phyloP scores from a whole-genome alignment of 805 yeast genomes.

The Candida khao-thaluensis region DNA sequence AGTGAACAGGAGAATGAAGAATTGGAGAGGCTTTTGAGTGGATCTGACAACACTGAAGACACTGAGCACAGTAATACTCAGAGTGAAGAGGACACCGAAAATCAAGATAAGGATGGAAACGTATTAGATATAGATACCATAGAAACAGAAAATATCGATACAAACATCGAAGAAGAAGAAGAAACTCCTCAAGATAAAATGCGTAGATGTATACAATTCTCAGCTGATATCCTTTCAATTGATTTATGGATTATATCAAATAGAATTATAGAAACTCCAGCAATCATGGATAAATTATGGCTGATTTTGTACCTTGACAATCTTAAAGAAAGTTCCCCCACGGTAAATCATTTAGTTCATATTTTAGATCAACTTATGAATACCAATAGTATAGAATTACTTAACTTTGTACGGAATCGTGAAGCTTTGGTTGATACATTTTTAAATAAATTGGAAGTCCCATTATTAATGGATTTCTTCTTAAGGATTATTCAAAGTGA shows the following conservation, averaged over 20 bases:
- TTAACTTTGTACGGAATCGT: slow-evolving; percentile 66
- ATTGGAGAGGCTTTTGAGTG: slow-evolving; percentile 17
- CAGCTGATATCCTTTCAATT: slow-evolving; percentile 40
- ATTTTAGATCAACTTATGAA: slow-evolving; percentile 85
- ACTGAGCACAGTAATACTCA: neutral
- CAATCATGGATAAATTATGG: slow-evolving; percentile 42
- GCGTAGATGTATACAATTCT: slow-evolving; percentile 37
- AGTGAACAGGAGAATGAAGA: slow-evolving; percentile 23
- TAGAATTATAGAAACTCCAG: slow-evolving; percentile 42
- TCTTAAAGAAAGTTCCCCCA: slow-evolving; percentile 37
- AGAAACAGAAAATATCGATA: slow-evolving; percentile 7
- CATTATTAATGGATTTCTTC: slow-evolving; percentile 90
- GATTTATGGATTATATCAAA: slow-evolving; percentile 45
- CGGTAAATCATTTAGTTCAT: slow-evolving; percentile 48
- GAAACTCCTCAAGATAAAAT: slow-evolving; percentile 34
- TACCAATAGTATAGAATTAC: slow-evolving; percentile 55
- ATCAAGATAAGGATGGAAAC: neutral
- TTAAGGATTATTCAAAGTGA: slow-evolving; percentile 90
- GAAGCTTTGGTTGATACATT: slow-evolving; percentile 74
- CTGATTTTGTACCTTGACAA: slow-evolving; percentile 32
- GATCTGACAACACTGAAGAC: slow-evolving; percentile 8
- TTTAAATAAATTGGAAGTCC: slow-evolving; percentile 83
- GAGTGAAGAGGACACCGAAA: neutral
- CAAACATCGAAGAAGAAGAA: slow-evolving; percentile 14
- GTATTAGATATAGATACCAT: neutral